phyloP scores from a whole-genome alignment of 225 moss, liverwort and hornwort genomes.

The Climacium dendroides region DNA sequence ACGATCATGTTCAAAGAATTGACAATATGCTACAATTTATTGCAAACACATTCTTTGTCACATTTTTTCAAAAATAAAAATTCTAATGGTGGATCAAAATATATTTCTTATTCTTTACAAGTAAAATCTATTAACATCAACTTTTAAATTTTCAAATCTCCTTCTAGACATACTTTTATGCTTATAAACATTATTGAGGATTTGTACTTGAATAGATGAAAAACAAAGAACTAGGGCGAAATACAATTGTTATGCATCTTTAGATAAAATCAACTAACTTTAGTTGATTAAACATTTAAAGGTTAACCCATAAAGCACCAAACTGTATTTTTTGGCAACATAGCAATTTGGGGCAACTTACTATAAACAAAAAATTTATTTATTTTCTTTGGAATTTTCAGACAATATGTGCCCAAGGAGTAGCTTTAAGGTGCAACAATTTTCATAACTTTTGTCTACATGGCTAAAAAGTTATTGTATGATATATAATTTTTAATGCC shows the following conservation, averaged over 20 bases:
- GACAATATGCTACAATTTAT: background rate
- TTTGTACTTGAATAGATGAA: background rate
- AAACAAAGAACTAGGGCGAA: background rate
- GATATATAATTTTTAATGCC: too few species aligned
- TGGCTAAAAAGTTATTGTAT: too few species aligned
- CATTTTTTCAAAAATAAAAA: background rate
- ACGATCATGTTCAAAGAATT: background rate
- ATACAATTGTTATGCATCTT: background rate
- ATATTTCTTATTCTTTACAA: background rate
- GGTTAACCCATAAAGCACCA: too few species aligned
- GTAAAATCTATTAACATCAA: background rate
- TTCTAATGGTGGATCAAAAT: background rate
- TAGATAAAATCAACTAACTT: background rate
- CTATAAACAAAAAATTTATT: too few species aligned
- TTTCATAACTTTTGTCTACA: too few species aligned
- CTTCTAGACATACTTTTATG: background rate
- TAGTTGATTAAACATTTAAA: background rate
- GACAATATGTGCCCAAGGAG: too few species aligned
- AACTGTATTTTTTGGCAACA: too few species aligned
- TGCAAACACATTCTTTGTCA: background rate
- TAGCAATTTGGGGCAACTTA: too few species aligned
- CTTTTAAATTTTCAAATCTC: background rate
- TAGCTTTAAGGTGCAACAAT: too few species aligned
- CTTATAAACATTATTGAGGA: rapidly evolving
- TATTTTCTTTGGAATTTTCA: too few species aligned